Conservation (phyloP, 225 moss, liverwort and hornwort genomes). For the Pseudisothecium myosuroides region DNA sequence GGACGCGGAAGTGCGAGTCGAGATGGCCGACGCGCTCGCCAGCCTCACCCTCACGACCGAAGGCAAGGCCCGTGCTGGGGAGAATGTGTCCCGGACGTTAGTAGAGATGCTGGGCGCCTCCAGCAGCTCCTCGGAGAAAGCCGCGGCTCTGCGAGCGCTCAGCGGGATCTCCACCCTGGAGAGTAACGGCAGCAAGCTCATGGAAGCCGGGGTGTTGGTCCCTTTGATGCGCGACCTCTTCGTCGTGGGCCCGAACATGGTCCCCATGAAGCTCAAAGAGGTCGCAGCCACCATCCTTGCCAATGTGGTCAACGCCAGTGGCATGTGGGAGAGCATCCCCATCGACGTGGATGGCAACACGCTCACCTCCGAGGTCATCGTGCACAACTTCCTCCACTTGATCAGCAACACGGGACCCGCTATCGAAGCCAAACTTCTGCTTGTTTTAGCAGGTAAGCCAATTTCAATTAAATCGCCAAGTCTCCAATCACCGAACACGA, state of each 20-base stretch:
- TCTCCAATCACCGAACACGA: not conserved
- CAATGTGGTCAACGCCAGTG: constrained; percentile 58
- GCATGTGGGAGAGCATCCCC: constrained; percentile 66
- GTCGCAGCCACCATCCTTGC: constrained; percentile 76
- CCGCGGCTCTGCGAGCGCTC: constrained; percentile 66
- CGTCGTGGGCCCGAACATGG: constrained; percentile 54
- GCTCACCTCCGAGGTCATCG: constrained; percentile 62
- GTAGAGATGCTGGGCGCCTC: constrained; percentile 64
- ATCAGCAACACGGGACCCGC: constrained; percentile 87
- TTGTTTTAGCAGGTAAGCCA: constrained; percentile 15
- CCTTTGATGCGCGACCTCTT: constrained; percentile 90
- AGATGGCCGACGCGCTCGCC: constrained; percentile 75
- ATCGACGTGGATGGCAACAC: constrained; percentile 65
- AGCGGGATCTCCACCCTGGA: constrained; percentile 54
- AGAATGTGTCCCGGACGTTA: constrained; percentile 33
- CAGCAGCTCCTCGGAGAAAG: constrained; percentile 47
- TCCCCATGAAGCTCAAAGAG: constrained; percentile 75
- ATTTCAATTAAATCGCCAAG: not conserved
- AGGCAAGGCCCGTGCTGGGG: constrained; percentile 59
- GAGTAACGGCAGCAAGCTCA: constrained; percentile 58
- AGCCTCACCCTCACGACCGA: constrained; percentile 55
- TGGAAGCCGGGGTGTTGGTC: constrained; percentile 70
- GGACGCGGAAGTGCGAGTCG: constrained; percentile 50
- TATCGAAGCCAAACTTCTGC: constrained; percentile 70
- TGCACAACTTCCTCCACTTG: constrained; percentile 81